These are phyloP conservation scores for Phytophthora cajani DNA, from an alignment of 352 stramenopile genomes.

Conservation along the genomic window DNA sequence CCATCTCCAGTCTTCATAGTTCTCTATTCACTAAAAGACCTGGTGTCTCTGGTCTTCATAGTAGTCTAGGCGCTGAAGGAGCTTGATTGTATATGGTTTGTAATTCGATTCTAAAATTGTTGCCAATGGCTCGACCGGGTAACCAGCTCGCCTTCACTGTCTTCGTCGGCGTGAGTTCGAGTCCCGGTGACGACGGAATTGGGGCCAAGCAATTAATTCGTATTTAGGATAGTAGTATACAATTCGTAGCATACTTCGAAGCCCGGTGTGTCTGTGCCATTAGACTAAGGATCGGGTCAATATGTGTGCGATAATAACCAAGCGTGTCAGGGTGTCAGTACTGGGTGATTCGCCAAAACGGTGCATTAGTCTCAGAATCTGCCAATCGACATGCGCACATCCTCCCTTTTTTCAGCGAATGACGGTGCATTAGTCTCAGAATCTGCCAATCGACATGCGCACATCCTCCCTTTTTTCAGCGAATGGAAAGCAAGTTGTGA, in stretches of 20 bases:
- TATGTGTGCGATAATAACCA: constrained; percentile 75
- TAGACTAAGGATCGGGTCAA: constrained; percentile 93
- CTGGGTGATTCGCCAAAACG: constrained; percentile 52
- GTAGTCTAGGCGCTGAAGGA: too few relatives aligned
- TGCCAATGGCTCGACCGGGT: constrained; percentile 35
- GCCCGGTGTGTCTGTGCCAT: constrained; percentile 88
- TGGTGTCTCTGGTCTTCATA: too few relatives aligned
- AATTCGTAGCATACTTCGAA: constrained; percentile 83
- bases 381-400: constrained; percentile 87
- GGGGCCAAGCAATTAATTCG: constrained; percentile 6
- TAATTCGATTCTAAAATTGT: background rate
- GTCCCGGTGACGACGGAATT: constrained; percentile 36
- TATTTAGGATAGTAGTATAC: constrained; percentile 26
- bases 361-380: constrained; percentile 67
- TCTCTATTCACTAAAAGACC: too few relatives aligned
- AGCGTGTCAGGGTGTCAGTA: constrained; percentile 88
- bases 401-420: background rate
- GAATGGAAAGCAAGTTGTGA: constrained; percentile 2
- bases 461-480: constrained; percentile 39
- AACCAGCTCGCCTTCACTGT: background rate
- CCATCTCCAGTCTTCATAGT: background rate
- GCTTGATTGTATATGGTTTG: too few relatives aligned
- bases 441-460: constrained; percentile 86
- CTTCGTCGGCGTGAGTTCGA: constrained; percentile 62
- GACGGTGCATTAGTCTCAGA: constrained; percentile 51